Conservation (phyloP, 192 early-diverging fungal genomes). For the Rhizophagus sp. region DNA sequence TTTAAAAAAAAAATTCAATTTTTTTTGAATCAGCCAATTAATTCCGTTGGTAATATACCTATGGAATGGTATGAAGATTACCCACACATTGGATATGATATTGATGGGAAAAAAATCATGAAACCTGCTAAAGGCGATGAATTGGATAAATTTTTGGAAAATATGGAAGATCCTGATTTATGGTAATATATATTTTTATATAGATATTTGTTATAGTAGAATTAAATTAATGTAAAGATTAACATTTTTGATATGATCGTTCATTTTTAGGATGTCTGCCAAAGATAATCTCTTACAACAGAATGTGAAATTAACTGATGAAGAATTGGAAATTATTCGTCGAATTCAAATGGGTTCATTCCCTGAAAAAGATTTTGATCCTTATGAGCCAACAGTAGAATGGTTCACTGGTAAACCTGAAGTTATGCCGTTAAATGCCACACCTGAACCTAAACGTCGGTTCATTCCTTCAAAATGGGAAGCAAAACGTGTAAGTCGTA, state of each 20-base stretch:
- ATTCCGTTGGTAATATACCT: slow-evolving; percentile 95
- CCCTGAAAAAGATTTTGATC: slow-evolving; percentile 84
- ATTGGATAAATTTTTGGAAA: slow-evolving; percentile 89
- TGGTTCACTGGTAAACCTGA: slow-evolving; percentile 90
- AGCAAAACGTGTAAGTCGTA: slow-evolving; percentile 66
- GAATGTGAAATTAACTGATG: slow-evolving; percentile 81
- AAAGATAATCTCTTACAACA: slow-evolving; percentile 79
- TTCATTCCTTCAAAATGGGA: slow-evolving; percentile 96
- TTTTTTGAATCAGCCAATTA: slow-evolving; percentile 58
- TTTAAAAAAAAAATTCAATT: neutral
- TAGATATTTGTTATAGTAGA: neutral
- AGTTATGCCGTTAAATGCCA: slow-evolving; percentile 79
- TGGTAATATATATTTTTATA: slow-evolving; percentile 52
- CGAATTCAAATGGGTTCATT: slow-evolving; percentile 80
- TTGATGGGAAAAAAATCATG: slow-evolving; percentile 91
- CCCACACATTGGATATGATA: slow-evolving; percentile 95
- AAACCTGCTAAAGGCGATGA: slow-evolving; percentile 88
- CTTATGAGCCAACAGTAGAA: slow-evolving; percentile 92
- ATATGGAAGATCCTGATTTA: slow-evolving; percentile 90
- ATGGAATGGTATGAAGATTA: slow-evolving; percentile 98
- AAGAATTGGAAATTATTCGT: slow-evolving; percentile 93
- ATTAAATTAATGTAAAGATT: neutral
- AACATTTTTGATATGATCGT: neutral
- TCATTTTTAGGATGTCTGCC: slow-evolving; percentile 59
- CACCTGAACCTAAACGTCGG: slow-evolving; percentile 93